Base-by-base conservation (phyloP, 2,329 filamentous ascomycete genomes). In the Canariomyces notabilis region DNA sequence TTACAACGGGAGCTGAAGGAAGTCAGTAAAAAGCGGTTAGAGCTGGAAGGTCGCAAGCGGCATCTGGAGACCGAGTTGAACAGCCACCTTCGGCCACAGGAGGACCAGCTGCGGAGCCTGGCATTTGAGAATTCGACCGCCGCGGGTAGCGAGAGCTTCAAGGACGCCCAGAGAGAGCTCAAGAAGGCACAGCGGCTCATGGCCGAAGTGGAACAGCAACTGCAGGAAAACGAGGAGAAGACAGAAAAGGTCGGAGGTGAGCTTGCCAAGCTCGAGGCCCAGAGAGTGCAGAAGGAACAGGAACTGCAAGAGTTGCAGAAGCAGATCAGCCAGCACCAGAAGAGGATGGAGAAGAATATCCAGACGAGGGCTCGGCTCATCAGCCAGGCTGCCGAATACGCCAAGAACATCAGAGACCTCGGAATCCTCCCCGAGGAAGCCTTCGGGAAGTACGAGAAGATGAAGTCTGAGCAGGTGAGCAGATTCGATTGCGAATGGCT, bases 341-440 rank as follows among this genome's bases (percentile, higher is more conserved):
- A 91, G 67, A 79, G 79, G 48, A 87, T 97, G 75, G 90, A 96
- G 63, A 95, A 91, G 73, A 89, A 84, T 56, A 85, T 95, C 61
- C 86, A 90, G 57, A 89, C 89, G 66, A 93, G 91, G 64, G 87
- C 89, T 11, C 76, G 89, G 3, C 73, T 94, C 51, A 85, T 80
- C 14, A 78, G 83, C 38, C 85, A 89, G 62, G 83, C 87, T 16
- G 80, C 82, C 2, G 89, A 95, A 59, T 88, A 87, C 52, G 83
- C 83, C 50, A 85, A 89, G 61, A 91, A 90, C 53, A 97, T 98
- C 58, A 85, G 91, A 37, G 89, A 95, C 56, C 75, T 98, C 6
- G 93, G 93, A 56, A 90, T 95, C 15, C 75, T 98, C 14, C 91
- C 93, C 0, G 90, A 97, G 52, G 90, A 96, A 59, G 89, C 91